Evolutionary conservation across 2,329 filamentous ascomycete genomes (phyloP).

Genomic region (Teratosphaeria pseudoeucalypti): DNA sequence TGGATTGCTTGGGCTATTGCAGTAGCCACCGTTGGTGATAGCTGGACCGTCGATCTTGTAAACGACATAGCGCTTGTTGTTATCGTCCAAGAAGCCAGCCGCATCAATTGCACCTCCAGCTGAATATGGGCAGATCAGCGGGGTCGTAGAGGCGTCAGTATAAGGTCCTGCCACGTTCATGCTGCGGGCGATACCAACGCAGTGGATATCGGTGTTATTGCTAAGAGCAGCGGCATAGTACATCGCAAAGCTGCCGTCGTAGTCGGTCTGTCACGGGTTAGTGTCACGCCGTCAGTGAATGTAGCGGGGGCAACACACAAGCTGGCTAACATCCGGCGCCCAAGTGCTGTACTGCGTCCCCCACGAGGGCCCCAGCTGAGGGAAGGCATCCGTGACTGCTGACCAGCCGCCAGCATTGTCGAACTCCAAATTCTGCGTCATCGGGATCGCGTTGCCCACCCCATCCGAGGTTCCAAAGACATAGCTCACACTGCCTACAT

Average conservation of each 20-base stretch:
- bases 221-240: slow-evolving; percentile 16
- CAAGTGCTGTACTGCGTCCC: slow-evolving; percentile 40
- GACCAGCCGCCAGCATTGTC: slow-evolving; percentile 38
- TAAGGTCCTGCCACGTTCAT: slow-evolving; percentile 13
- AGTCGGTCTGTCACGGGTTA: slow-evolving; percentile 5
- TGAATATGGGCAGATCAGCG: slow-evolving; percentile 12
- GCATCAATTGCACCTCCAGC: slow-evolving; percentile 47
- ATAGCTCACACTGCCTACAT: slow-evolving; percentile 42
- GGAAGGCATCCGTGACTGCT: slow-evolving; percentile 40
- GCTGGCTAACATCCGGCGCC: slow-evolving; percentile 48
- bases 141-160: slow-evolving; percentile 8
- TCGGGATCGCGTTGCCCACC: slow-evolving; percentile 35
- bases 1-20: slow-evolving; percentile 27
- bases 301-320: slow-evolving; percentile 12
- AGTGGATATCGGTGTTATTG: slow-evolving; percentile 13
- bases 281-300: slow-evolving; percentile 13
- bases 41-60: slow-evolving; percentile 59
- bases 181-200: slow-evolving; percentile 14
- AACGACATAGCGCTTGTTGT: slow-evolving; percentile 47
- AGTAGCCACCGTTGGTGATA: slow-evolving; percentile 27
- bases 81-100: slow-evolving; percentile 46
- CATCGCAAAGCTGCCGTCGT: slow-evolving; percentile 15
- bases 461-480: slow-evolving; percentile 40
- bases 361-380: slow-evolving; percentile 38
- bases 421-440: slow-evolving; percentile 40